phyloP scores from a whole-genome alignment of 306 rosid genomes.

The Trichosanthes cucumerina region DNA sequence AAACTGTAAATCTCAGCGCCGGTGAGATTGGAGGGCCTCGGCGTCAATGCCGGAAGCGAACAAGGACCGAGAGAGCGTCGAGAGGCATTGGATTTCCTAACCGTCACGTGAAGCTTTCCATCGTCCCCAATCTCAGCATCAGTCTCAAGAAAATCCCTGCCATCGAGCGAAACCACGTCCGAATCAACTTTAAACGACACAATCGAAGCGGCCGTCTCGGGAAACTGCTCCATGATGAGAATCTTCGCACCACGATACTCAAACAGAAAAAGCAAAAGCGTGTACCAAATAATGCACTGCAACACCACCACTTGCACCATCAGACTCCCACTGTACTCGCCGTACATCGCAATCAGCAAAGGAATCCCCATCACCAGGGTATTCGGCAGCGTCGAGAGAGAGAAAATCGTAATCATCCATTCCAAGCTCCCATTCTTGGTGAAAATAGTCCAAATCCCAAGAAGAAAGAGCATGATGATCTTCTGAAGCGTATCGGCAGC shows the following conservation, averaged over 20 bases:
- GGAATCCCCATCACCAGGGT: conserved; percentile 96
- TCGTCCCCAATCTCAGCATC: conserved; percentile 88
- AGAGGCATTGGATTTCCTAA: conserved; percentile 78
- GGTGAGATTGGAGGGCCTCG: conserved; percentile 89
- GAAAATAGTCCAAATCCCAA: conserved; percentile 65
- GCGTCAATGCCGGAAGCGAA: conserved; percentile 44
- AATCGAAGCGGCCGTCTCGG: conserved; percentile 92
- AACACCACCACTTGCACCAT: conserved; percentile 93
- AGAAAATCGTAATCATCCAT: conserved; percentile 96
- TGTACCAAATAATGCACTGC: conserved; percentile 96
- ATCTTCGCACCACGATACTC: conserved; percentile 94
- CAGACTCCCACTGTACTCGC: conserved; percentile 42
- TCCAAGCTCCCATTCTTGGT: conserved; percentile 73
- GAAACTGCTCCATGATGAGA: conserved; percentile 91
- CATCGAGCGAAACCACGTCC: conserved; percentile 91
- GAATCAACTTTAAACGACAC: conserved; percentile 93
- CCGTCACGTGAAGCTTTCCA: conserved; percentile 87
- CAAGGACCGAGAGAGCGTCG: conserved; percentile 44
- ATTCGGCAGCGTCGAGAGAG: conserved; percentile 90
- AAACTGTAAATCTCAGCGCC: conserved; percentile 94
- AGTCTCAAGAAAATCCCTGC: conserved; percentile 76
- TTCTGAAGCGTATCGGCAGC: conserved; percentile 97
- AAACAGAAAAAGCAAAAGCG: conserved; percentile 73
- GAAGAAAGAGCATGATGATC: conserved; percentile 60
- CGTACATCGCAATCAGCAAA: conserved; percentile 77